Percentiles rank a stretch among this genome's conserved stretches.
phyloP scores from a whole-genome alignment of 164 flowering plant species.

The Aristolochia fimbriata region DNA sequence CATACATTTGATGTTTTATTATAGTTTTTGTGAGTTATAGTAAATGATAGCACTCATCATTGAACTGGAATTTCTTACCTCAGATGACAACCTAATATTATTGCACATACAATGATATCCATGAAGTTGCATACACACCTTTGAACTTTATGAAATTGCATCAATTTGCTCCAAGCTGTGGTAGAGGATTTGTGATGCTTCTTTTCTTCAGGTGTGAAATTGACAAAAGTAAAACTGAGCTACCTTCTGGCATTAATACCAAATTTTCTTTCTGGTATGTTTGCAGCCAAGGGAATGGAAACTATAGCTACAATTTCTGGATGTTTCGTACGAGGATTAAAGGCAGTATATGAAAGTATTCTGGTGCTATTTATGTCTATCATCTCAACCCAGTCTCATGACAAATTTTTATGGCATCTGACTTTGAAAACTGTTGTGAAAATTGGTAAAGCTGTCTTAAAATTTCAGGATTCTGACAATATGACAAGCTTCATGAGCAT shows the following conservation, averaged over 20 bases:
- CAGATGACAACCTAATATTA: too few relatives aligned
- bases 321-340: constrained; percentile 28
- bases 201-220: not conserved
- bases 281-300: constrained; percentile 78
- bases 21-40: too few relatives aligned
- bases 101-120: too few relatives aligned
- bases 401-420: constrained; percentile 42
- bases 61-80: too few relatives aligned
- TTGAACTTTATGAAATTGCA: too few relatives aligned
- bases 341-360: constrained; percentile 39
- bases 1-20: too few relatives aligned
- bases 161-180: too few relatives aligned
- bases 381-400: constrained; percentile 21
- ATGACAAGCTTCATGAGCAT: constrained; percentile 29
- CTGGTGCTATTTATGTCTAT: constrained; percentile 37
- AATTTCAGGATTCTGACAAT: constrained; percentile 41
- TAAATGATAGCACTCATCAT: too few relatives aligned
- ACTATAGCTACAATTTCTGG: constrained; percentile 64
- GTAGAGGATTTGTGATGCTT: too few relatives aligned
- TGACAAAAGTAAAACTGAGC: not conserved
- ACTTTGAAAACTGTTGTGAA: constrained; percentile 51
- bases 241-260: not conserved
- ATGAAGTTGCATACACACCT: too few relatives aligned
- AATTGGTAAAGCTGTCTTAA: constrained; percentile 49
- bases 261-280: not conserved